Evolutionary conservation across 192 early-diverging fungal genomes (phyloP).

Genomic region (Coemansia furcata): DNA sequence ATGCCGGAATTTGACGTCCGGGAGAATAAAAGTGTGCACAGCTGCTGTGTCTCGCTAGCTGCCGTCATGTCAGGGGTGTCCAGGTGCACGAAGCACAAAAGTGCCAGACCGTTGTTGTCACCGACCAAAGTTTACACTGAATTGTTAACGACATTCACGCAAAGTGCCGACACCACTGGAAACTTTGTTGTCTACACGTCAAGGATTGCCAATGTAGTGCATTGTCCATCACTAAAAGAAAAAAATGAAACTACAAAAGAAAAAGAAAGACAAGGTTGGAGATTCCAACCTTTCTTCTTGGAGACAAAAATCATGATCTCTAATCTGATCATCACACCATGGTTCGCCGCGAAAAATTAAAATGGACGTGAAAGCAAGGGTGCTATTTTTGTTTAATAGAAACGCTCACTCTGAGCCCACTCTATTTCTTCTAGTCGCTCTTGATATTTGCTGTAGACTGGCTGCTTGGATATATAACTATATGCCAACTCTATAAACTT

Average conservation of each 20-base stretch:
- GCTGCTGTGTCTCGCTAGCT: not conserved
- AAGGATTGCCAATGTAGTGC: constrained; percentile 28
- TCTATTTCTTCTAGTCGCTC: too few species aligned
- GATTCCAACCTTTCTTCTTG: too few species aligned
- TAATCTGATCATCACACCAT: too few species aligned
- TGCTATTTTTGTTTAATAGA: too few species aligned
- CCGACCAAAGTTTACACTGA: constrained; percentile 1
- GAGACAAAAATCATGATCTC: too few species aligned
- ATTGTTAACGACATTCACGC: constrained; percentile 12
- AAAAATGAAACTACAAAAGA: not conserved
- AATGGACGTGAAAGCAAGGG: too few species aligned
- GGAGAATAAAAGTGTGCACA: constrained; percentile 11
- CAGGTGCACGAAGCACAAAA: not conserved
- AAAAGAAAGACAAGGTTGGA: too few species aligned
- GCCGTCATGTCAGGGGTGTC: not conserved
- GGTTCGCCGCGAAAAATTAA: too few species aligned
- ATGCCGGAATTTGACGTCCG: constrained; percentile 10
- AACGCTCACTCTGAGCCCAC: too few species aligned
- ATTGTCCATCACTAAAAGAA: constrained; percentile 9
- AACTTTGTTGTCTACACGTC: constrained; percentile 6
- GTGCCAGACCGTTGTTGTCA: constrained; percentile 5
- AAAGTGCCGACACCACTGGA: constrained; percentile 13
- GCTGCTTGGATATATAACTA: too few species aligned
- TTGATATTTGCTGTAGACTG: too few species aligned
- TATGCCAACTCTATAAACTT: too few species aligned